Evolutionary conservation across 2,329 filamentous ascomycete genomes (phyloP).

Genomic region (Neofusicoccum sp.): DNA sequence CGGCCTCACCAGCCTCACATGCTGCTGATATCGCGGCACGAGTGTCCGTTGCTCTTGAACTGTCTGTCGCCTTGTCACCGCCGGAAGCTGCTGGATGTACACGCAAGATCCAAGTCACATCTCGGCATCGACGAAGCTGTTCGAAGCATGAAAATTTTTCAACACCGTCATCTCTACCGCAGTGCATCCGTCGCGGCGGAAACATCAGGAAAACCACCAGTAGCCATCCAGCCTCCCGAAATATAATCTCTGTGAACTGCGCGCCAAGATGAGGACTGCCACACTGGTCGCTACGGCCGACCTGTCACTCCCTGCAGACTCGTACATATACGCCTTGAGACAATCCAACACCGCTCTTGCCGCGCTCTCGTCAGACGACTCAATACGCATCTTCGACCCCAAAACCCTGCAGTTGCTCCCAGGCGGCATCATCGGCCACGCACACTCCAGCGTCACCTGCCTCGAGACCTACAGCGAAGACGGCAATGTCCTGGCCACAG

Average conservation of each 20-base stretch:
- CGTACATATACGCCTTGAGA: constrained; percentile 40
- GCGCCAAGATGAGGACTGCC: constrained; percentile 11
- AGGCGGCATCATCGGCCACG: constrained; percentile 50
- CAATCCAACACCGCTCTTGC: constrained; percentile 47
- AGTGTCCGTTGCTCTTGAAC: background rate
- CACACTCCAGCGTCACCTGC: constrained; percentile 64
- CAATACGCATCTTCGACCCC: constrained; percentile 65
- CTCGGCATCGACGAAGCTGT: background rate
- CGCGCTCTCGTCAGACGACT: constrained; percentile 68
- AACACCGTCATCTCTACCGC: background rate
- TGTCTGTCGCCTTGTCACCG: background rate
- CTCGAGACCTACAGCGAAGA: constrained; percentile 56
- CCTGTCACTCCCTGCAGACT: constrained; percentile 31
- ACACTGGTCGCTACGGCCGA: constrained; percentile 22
- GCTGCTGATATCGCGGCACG: background rate
- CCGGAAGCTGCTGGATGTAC: background rate
- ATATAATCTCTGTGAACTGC: background rate
- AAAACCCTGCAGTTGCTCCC: constrained; percentile 51
- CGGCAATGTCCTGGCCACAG: constrained; percentile 61
- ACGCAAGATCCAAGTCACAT: background rate
- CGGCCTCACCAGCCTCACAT: too few species aligned
- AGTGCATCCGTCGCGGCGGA: background rate
- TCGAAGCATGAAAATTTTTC: background rate
- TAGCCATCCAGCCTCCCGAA: background rate
- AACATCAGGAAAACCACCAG: background rate